Base-by-base conservation (phyloP, 208 protist genomes). In the Acanthamoeba royreba region DNA sequence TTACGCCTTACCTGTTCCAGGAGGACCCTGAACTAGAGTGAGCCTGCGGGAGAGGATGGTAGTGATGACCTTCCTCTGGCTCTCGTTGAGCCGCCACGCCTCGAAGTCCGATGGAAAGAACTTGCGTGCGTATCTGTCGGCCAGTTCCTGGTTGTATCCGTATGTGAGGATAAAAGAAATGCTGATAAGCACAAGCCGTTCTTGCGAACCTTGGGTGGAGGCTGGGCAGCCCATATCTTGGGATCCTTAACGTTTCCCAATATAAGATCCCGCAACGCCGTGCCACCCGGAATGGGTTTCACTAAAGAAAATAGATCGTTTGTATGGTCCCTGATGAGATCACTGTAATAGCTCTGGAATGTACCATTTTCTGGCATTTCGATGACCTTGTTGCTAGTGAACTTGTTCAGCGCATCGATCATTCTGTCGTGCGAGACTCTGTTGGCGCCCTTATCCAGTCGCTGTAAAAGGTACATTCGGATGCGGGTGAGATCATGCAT, bases 381-480 rank as follows among this genome's bases (percentile, higher is more conserved):
- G 31, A 74, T 93, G 22, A 31, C 11, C 13, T 19, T 4, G 25
- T 58, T 66, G 43, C 40, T 49, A 35, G 69, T 86, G 63, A 93
- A 93, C 38, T 46, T 93, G 46, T 72, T 61, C 58, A 93, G 42
- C 8, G 89, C 89, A 7, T 66, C 49, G 17, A 86, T 93, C 89
- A 93, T 93, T 5, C 89, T 52, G 58, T 93, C 89, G 33, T 93
- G 58, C 49, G 89, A 69, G 7, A 93, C 89, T 49, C 55, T 2
- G 38, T 93, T 93, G 46, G 89, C 89, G 13, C 69, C 69, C 42
- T 93, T 93, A 61, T 93, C 89, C 69, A 93, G 45, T 19, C 89
- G 52, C 89, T 93, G 33, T 4, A 31, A n/a, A 81, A 25, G 8
- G 8, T 79, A n/a, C n/a, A n/a, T n/a, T n/a, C n/a, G n/a, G 17